These are phyloP conservation scores for Rachicladosporium sp. DNA, from an alignment of 2,329 filamentous ascomycete species.

Conservation along the genomic window DNA sequence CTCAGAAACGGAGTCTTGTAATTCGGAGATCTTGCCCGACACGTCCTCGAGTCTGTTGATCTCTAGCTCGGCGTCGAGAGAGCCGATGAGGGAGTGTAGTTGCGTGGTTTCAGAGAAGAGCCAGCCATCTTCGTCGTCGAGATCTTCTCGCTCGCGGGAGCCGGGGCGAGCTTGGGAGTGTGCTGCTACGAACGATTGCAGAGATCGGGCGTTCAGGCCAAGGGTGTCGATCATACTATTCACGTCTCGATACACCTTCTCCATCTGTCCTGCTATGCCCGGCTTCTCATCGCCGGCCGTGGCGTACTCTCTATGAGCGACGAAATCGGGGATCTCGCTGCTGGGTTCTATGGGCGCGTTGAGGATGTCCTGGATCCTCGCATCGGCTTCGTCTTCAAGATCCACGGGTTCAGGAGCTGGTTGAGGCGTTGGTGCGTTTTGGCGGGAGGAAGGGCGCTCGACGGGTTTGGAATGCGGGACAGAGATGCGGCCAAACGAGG, in stretches of 20 bases:
- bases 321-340: constrained; percentile 53
- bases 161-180: constrained; percentile 45
- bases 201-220: constrained; percentile 67
- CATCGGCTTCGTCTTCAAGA: constrained; percentile 57
- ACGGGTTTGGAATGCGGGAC: constrained; percentile 22
- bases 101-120: constrained; percentile 63
- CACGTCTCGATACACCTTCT: constrained; percentile 58
- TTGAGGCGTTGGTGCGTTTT: constrained; percentile 17
- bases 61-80: constrained; percentile 55
- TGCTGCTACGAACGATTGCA: constrained; percentile 50
- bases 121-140: constrained; percentile 49
- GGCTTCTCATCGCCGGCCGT: constrained; percentile 26
- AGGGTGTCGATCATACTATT: constrained; percentile 92
- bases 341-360: constrained; percentile 49
- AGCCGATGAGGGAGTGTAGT: constrained; percentile 37
- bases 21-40: constrained; percentile 53
- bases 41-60: constrained; percentile 57
- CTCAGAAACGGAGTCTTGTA: constrained; percentile 54
- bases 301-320: constrained; percentile 41
- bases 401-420: constrained; percentile 28
- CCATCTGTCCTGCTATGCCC: constrained; percentile 36
- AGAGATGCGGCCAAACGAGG: constrained; percentile 13
- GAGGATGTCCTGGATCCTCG: constrained; percentile 52
- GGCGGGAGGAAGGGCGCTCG: constrained; percentile 21
- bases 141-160: constrained; percentile 40